Evolutionary conservation across 1,284 basidiomycete species (phyloP).

Genomic region (Neotropicomus parvogracilis): DNA sequence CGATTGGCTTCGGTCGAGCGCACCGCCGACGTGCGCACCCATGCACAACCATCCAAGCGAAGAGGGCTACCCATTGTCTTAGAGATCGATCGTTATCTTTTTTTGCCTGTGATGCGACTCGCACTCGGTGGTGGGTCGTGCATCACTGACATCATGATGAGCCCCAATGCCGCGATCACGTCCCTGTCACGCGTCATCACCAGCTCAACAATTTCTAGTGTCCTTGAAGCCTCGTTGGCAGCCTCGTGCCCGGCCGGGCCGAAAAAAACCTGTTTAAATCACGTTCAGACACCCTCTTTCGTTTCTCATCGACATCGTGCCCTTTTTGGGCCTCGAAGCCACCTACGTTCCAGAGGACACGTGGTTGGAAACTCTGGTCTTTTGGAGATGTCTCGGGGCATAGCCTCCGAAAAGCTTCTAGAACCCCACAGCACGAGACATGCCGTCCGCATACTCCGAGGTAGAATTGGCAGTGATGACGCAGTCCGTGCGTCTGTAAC

Average conservation of each 20-base stretch:
- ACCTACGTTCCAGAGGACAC: background rate
- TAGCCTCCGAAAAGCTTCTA: background rate
- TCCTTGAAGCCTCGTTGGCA: constrained; percentile 16
- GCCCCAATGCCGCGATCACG: background rate
- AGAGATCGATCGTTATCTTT: no score
- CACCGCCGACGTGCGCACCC: no score
- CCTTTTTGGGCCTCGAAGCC: background rate
- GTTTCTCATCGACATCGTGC: background rate
- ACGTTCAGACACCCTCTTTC: background rate
- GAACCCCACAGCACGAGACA: background rate
- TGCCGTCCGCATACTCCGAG: background rate
- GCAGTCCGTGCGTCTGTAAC: background rate
- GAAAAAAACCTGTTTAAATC: background rate
- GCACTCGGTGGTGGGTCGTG: background rate
- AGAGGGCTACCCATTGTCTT: no score
- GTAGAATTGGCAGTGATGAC: no score
- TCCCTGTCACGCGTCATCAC: background rate
- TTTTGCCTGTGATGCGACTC: no score
- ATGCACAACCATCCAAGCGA: no score
- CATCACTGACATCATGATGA: background rate
- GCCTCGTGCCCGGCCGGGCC: constrained; percentile 8
- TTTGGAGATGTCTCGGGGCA: background rate
- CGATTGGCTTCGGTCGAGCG: background rate
- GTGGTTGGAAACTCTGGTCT: constrained; percentile 2
- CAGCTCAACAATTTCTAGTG: constrained; percentile 5